Evolutionary conservation across 192 early-diverging fungal species (phyloP).

Genomic region (Coemansia guatemalensis): DNA sequence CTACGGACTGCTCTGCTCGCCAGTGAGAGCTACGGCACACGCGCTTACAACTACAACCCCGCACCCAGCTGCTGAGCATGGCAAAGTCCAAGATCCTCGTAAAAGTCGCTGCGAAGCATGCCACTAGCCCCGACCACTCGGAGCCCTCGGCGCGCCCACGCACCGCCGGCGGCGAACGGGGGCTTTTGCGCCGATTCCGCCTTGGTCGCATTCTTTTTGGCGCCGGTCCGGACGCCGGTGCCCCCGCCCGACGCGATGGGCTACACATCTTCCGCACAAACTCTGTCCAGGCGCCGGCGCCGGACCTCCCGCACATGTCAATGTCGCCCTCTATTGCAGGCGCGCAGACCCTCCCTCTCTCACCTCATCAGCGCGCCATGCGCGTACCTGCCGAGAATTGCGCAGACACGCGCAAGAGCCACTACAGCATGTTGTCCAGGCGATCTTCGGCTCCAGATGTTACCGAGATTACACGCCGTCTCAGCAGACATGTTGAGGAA

Average conservation of each 20-base stretch:
- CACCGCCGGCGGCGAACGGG: slow-evolving; percentile 46
- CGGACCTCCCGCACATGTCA: slow-evolving; percentile 11
- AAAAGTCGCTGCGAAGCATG: slow-evolving; percentile 29
- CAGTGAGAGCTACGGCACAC: background rate
- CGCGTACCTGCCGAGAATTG: background rate
- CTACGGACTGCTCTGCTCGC: background rate
- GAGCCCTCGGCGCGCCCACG: slow-evolving; percentile 37
- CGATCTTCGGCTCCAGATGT: slow-evolving; percentile 51
- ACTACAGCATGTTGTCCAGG: slow-evolving; percentile 39
- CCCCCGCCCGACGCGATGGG: slow-evolving; percentile 6
- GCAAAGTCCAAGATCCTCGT: slow-evolving; percentile 46
- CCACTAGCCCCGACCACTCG: slow-evolving; percentile 8
- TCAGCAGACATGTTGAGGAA: slow-evolving; percentile 20
- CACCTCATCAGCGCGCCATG: slow-evolving; percentile 4
- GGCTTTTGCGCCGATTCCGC: slow-evolving; percentile 44
- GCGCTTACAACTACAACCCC: background rate
- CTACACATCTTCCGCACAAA: slow-evolving; percentile 25
- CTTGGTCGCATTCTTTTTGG: slow-evolving; percentile 50
- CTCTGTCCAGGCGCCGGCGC: slow-evolving; percentile 32
- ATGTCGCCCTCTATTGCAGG: background rate
- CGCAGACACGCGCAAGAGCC: slow-evolving; percentile 32
- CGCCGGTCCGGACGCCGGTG: slow-evolving; percentile 6
- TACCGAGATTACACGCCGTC: slow-evolving; percentile 20
- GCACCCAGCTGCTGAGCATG: slow-evolving; percentile 15
- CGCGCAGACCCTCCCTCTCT: slow-evolving; percentile 10